Conservation (phyloP, 176 grass and related monocot genomes). For the Avena insularis region DNA sequence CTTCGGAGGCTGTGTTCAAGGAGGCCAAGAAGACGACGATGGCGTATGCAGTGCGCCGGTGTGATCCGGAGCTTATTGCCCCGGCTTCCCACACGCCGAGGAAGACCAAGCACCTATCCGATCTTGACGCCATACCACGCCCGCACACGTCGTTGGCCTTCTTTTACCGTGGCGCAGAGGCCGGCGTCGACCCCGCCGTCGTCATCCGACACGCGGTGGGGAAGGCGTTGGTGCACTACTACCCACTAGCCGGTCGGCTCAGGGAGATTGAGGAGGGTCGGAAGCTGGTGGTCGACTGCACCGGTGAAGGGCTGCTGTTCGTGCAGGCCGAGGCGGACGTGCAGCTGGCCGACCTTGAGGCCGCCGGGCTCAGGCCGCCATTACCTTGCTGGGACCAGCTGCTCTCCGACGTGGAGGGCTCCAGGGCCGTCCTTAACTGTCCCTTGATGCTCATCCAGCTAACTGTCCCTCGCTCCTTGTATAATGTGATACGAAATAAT, state of each 20-base stretch:
- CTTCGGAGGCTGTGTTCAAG: not conserved
- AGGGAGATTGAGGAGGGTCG: constrained; percentile 22
- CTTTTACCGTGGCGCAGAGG: constrained; percentile 37
- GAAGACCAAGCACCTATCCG: constrained; percentile 54
- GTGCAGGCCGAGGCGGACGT: constrained; percentile 60
- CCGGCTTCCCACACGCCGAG: constrained; percentile 25
- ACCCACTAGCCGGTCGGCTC: constrained; percentile 57
- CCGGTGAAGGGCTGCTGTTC: constrained; percentile 50
- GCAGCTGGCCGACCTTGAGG: constrained; percentile 26
- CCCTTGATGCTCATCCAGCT: constrained; percentile 55
- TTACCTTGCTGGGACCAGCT: constrained; percentile 50
- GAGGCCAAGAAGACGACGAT: not conserved
- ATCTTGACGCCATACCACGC: constrained; percentile 53
- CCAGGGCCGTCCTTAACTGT: not conserved
- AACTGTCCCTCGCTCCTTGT: not conserved
- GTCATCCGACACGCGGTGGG: constrained; percentile 27
- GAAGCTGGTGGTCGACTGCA: constrained; percentile 62
- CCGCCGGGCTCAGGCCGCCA: constrained; percentile 20
- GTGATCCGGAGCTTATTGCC: constrained; percentile 26
- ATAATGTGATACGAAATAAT: no score
- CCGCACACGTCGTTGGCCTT: not conserved
- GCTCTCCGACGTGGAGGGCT: constrained; percentile 12
- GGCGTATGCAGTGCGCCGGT: constrained; percentile 40
- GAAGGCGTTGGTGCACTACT: constrained; percentile 59
- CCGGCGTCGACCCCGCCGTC: not conserved